Percentiles rank a stretch among this genome's conserved stretches.
Conservation (phyloP, 2,329 filamentous ascomycete species). For the Penicillium sp. region DNA sequence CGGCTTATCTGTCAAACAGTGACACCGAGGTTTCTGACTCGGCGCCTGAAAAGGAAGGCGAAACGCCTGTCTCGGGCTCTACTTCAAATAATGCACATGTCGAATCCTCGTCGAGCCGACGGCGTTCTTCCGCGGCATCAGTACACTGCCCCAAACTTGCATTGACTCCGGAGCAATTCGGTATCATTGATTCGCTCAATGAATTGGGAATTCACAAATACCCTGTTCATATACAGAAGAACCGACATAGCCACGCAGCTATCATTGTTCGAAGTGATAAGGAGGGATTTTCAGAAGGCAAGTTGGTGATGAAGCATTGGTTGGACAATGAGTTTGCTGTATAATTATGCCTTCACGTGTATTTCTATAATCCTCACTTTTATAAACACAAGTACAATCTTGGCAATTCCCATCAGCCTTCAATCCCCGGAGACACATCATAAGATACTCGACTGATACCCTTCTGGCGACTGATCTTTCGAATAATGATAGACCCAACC, state of each 20-base stretch:
- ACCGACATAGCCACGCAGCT: conserved; percentile 81
- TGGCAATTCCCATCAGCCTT: not conserved
- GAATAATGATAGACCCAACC: conserved; percentile 27
- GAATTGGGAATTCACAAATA: conserved; percentile 60
- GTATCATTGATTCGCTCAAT: conserved; percentile 78
- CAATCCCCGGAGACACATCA: conserved; percentile 19
- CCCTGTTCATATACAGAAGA: conserved; percentile 59
- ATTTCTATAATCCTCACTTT: not conserved
- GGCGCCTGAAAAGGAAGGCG: conserved; percentile 33
- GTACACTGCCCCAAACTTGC: conserved; percentile 67
- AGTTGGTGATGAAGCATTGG: conserved; percentile 79
- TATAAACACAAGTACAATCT: not conserved
- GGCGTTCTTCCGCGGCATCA: not conserved
- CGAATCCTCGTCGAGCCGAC: not conserved
- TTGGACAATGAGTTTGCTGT: conserved; percentile 71
- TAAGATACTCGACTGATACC: conserved; percentile 32
- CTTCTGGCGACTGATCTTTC: conserved; percentile 33
- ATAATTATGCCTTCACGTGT: conserved; percentile 33
- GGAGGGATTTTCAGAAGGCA: conserved; percentile 74
- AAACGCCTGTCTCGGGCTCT: not conserved
- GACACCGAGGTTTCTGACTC: conserved; percentile 17
- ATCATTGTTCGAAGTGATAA: conserved; percentile 76
- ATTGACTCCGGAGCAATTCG: conserved; percentile 76
- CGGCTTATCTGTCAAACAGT: conserved; percentile 65
- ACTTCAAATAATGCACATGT: not conserved